phyloP scores from a whole-genome alignment of 176 grass and related monocot species.

The Puya raimondii region DNA sequence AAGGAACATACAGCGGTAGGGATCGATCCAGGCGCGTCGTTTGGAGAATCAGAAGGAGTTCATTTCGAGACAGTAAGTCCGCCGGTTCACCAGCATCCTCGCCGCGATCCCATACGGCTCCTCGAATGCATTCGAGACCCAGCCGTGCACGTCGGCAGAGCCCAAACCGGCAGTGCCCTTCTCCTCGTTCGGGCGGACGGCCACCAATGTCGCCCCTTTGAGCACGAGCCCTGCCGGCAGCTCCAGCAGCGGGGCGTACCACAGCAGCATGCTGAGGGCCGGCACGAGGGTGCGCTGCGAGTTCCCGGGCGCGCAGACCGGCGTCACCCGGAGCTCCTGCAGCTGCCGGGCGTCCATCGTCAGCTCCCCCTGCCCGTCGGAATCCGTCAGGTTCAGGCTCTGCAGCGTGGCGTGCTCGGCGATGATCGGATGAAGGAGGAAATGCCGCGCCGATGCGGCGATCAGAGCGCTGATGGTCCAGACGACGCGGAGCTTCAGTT shows the following conservation, averaged over 20 bases:
- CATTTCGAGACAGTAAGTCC: slow-evolving; percentile 20
- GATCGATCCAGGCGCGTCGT: neutral
- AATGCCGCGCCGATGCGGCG: slow-evolving; percentile 21
- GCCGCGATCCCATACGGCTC: slow-evolving; percentile 13
- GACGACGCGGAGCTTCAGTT: slow-evolving; percentile 14
- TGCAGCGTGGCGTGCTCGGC: slow-evolving; percentile 7
- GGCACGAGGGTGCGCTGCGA: slow-evolving; percentile 17
- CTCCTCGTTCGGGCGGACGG: slow-evolving; percentile 5
- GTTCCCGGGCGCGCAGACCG: neutral
- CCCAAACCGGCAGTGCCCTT: neutral
- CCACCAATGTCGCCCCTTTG: slow-evolving; percentile 20
- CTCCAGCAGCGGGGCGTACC: slow-evolving; percentile 14
- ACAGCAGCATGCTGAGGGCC: slow-evolving; percentile 14
- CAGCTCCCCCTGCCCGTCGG: slow-evolving; percentile 20
- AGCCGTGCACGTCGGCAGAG: neutral
- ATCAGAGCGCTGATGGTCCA: slow-evolving; percentile 31
- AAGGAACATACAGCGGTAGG: no score
- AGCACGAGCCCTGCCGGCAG: slow-evolving; percentile 17
- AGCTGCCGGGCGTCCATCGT: slow-evolving; percentile 13
- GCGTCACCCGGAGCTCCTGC: slow-evolving; percentile 14
- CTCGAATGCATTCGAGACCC: slow-evolving; percentile 10
- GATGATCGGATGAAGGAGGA: slow-evolving; percentile 17
- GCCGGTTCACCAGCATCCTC: slow-evolving; percentile 11
- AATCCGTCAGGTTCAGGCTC: slow-evolving; percentile 15
- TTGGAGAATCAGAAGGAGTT: slow-evolving; percentile 13